phyloP scores from a whole-genome alignment of 305 asterid species.

The Fraxinus albicans region DNA sequence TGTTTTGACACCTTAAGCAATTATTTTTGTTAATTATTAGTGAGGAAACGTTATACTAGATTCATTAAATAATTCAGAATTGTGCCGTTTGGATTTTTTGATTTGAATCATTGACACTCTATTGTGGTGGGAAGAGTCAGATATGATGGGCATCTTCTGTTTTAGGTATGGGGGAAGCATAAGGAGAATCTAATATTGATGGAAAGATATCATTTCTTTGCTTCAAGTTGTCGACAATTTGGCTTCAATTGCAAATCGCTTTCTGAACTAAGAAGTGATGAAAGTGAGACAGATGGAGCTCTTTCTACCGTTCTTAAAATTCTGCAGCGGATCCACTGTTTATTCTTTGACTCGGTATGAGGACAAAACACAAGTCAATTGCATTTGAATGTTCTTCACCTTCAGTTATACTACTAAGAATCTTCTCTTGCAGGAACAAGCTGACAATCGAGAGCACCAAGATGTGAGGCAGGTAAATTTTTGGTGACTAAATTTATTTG shows the following conservation, averaged over 20 bases:
- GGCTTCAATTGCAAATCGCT: constrained; percentile 62
- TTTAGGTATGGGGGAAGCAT: constrained; percentile 83
- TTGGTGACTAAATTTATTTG: constrained; percentile 3
- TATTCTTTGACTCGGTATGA: constrained; percentile 55
- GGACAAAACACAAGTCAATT: neutral
- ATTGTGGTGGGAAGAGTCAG: neutral
- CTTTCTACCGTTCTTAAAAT: constrained; percentile 59
- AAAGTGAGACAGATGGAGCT: constrained; percentile 81
- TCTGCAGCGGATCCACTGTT: constrained; percentile 57
- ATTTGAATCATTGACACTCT: neutral
- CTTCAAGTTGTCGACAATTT: constrained; percentile 80
- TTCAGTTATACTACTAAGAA: constrained; percentile 12
- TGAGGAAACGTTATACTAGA: neutral
- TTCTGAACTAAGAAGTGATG: constrained; percentile 61
- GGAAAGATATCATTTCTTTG: constrained; percentile 89
- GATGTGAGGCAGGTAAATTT: constrained; percentile 72
- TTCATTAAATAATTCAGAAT: neutral
- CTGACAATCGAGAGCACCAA: constrained; percentile 42
- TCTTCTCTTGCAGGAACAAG: constrained; percentile 37
- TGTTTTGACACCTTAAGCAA: neutral
- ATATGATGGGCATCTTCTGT: constrained; percentile 2
- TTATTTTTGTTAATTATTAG: neutral
- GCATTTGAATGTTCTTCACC: neutral
- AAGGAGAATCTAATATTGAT: constrained; percentile 77
- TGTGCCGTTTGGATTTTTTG: neutral